Base-by-base conservation (phyloP, 116 monocot species). In the Trichopus zeylanicus region DNA sequence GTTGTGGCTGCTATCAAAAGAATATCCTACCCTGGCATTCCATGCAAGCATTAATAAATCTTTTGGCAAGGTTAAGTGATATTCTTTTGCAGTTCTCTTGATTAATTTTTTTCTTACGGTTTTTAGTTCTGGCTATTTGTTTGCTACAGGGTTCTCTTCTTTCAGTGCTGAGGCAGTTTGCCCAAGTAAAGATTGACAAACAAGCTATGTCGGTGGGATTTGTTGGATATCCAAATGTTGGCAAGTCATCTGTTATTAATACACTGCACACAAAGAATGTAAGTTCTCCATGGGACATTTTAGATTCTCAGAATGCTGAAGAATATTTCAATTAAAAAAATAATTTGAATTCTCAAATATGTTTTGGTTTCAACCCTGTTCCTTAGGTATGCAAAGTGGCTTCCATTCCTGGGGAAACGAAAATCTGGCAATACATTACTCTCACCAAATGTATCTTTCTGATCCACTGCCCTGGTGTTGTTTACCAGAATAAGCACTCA, bases 171-270 rank as follows among this genome's bases (percentile, higher is more conserved):
- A 74, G 93, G 59, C 93, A 89, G 63, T 93, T 85, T 76, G 59
- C 93, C 1, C 88, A 86, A 19, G 52, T 93, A 67, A 93, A 93
- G 69, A 93, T 73, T 67, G 93, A 93, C 55, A 93, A 93, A 53
- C 93, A 93, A 71, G 85, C 89, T 13, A 93, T 93, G 67, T 93
- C 93, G 78, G 93, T 93, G 60, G 93, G 93, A 12, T 93, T 93
- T 70, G 85, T 93, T 60, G 93, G 93, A 20, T 93, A 93, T 66
- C 93, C 93, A 31, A 93, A 93, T 86, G 93, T 93, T 77, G 93
- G 93, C 7, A 93, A 93, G 70, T 93, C 93, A 66, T 93, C 93
- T 58, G 93, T 89, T 48, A 93, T 93, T 35, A 93, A 93, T 56
- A 89, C 93, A 3, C 62, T 93, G 37, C 89, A 89, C 28, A 85